Evolutionary conservation across 2,329 filamentous ascomycete species (phyloP), one percentile per base, ranked within the genome.

Genomic region (Xylariaceae sp.): DNA sequence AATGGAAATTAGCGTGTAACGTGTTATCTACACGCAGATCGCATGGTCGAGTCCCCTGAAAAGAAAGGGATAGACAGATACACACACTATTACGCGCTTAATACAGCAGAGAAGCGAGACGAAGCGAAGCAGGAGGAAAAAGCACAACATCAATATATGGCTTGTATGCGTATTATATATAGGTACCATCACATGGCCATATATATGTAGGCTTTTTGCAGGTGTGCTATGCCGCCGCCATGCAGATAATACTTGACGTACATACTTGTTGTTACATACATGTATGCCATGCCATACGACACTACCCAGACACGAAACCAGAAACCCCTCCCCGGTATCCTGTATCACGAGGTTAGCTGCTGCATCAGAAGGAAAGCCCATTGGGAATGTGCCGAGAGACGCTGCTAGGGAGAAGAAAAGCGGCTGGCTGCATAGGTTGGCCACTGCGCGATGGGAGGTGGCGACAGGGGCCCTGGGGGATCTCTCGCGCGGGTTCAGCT

Each of bases 351-450:
- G 53, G 48, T 17, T 56, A 13, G 37, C 45, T 51, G 17, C 50
- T 30, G 23, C 3, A 30, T 30, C 37, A 42, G 49, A 52, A 13
- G 9, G 44, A 49, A 59, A 54, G 15, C 13, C 53, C 58, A 48
- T 45, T 30, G 23, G 23, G 30, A 11, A 13, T 42, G 15, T 42
- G 51, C 51, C 13, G 51, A 30, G 34, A 42, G 42, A 18, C n/a
- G 42, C 42, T 45, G 47, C 23, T 30, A 4, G 23, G 23, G 23
- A 30, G 23, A 30, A 53, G 51, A 53, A 53, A 47, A 49, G 58
- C 58, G 61, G 61, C 53, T 57, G 53, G 35, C 42, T 55, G 53
- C 61, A 63, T 55, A 49, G 51, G 11, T 39, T 54, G 15, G 52
- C 42, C 34, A 51, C 58, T 55, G 58, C 58, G 56, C 56, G 55